Evolutionary conservation across 2,329 filamentous ascomycete genomes (phyloP), one percentile per base, ranked within the genome.

Genomic region (Graphilbum fragrans): DNA sequence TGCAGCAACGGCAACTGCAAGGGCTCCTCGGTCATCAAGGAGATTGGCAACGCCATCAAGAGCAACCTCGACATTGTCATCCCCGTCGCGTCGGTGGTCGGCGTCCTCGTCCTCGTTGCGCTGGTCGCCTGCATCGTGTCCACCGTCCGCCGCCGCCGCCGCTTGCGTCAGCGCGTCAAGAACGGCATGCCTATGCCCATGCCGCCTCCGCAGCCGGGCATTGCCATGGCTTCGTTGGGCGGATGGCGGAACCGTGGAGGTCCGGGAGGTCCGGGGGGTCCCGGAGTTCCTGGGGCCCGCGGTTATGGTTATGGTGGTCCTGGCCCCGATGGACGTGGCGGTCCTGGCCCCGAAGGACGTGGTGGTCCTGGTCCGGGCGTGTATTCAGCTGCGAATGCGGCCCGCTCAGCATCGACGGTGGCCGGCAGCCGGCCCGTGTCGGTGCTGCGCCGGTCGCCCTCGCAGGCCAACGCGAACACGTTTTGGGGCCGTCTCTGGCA

Each of bases 31-130:
- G 71, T 84, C 2, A 69, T 70, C 51, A 80, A 78, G 47, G 79
- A 87, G 61, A 79, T 93, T 47, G 67, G 65, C 41, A 71, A 70
- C 45, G 95, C 86, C 82, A 79, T 96, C 58, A 63, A 74, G 21
- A 63, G 79, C 49, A 80, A 96, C 65, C 83, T 83, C 60, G 64
- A 74, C 40, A 74, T 96, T 47, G 82, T 93, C 49, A 94, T 96
- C 48, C 87, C 84, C 20, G 66, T 96, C 11, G 75, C 73, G 5
- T 66, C 68, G 37, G 82, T 77, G 11, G 66, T 94, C 16, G 90
- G 86, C 37, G 76, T 72, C 7, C 65, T 95, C 6, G 52, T 94
- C 6, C 54, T 93, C 17, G 57, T 94, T 36, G 68, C 72, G 27
- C 64, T 95, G 39, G 49, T 80, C 11, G 72, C 71, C 54, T 94